Evolutionary conservation across 2,329 filamentous ascomycete species (phyloP).

Genomic region (Trichoderma sp.): DNA sequence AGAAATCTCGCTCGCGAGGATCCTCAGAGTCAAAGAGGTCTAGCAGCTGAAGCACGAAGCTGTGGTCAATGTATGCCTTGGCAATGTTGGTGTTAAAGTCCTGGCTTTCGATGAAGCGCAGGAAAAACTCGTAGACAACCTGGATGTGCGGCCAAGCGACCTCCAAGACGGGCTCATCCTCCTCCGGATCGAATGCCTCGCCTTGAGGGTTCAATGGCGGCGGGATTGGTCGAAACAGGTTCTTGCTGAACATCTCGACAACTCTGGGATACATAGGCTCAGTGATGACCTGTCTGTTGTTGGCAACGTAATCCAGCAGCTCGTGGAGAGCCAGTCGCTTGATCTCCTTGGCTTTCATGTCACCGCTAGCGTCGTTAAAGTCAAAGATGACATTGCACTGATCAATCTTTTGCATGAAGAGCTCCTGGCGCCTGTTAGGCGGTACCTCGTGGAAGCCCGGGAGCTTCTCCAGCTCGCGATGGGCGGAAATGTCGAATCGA

Average conservation of each 20-base stretch:
- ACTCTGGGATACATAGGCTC: constrained; percentile 99
- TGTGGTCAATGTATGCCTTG: constrained; percentile 97
- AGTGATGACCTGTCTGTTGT: constrained; percentile 97
- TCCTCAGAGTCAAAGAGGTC: constrained; percentile 99
- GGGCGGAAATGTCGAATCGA: constrained; percentile 95
- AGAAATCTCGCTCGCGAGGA: constrained; percentile 91
- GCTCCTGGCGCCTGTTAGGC: constrained; percentile 88
- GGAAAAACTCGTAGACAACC: constrained; percentile 99
- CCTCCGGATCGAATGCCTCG: constrained; percentile 96
- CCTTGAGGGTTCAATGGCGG: constrained; percentile 97
- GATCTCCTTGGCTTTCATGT: constrained; percentile 99
- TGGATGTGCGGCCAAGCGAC: constrained; percentile 99
- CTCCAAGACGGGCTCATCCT: constrained; percentile 96
- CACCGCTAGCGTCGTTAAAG: constrained; percentile 96
- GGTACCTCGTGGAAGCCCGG: constrained; percentile 98
- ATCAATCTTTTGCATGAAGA: constrained; percentile 99
- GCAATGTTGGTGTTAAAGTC: constrained; percentile 99
- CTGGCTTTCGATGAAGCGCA: constrained; percentile 98
- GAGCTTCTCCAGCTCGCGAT: constrained; percentile 94
- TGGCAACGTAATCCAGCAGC: constrained; percentile 95
- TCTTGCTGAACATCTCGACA: constrained; percentile 99
- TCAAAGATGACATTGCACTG: constrained; percentile 99
- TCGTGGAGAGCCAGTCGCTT: constrained; percentile 95
- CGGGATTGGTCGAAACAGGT: constrained; percentile 94
- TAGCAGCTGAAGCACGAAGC: constrained; percentile 94